Percentiles rank a stretch among this genome's conserved stretches.
phyloP scores from a whole-genome alignment of 1,139 yeast species.

The Pichia sp. region DNA sequence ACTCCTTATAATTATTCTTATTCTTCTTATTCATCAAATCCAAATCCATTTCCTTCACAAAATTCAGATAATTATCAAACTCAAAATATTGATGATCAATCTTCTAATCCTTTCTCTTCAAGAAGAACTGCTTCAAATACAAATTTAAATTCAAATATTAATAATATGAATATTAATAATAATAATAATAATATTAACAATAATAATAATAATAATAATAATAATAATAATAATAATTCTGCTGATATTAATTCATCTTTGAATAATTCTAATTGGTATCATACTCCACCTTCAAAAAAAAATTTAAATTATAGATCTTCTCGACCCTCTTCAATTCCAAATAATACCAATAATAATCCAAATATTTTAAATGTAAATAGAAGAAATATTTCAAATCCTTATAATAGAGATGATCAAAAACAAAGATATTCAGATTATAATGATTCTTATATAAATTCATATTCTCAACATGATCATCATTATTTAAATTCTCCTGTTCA shows the following conservation, averaged over 20 bases:
- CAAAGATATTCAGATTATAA: constrained; percentile 9
- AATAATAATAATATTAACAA: too few relatives aligned
- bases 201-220: too few relatives aligned
- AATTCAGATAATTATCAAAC: not conserved
- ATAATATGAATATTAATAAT: not conserved
- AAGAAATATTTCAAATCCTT: constrained; percentile 2
- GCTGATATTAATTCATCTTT: not conserved
- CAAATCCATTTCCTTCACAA: constrained; percentile 20
- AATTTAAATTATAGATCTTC: constrained; percentile 1
- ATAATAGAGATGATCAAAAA: constrained; percentile 4
- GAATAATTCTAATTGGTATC: constrained; percentile 2
- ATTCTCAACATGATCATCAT: constrained; percentile 3
- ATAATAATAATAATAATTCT: too few relatives aligned
- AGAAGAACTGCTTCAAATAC: constrained; percentile 19
- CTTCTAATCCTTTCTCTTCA: constrained; percentile 24
- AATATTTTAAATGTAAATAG: constrained; percentile 1
- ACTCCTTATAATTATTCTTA: constrained; percentile 13
- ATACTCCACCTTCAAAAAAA: constrained; percentile 1
- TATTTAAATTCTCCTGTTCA: not conserved
- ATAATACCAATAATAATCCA: not conserved
- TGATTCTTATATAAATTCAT: constrained; percentile 1
- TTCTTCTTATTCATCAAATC: constrained; percentile 18
- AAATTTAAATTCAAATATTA: not conserved
- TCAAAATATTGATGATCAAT: not conserved
- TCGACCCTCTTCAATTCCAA: constrained; percentile 10